Base-by-base conservation (phyloP, 257 asterid species). In the Solanum sejunctum region DNA sequence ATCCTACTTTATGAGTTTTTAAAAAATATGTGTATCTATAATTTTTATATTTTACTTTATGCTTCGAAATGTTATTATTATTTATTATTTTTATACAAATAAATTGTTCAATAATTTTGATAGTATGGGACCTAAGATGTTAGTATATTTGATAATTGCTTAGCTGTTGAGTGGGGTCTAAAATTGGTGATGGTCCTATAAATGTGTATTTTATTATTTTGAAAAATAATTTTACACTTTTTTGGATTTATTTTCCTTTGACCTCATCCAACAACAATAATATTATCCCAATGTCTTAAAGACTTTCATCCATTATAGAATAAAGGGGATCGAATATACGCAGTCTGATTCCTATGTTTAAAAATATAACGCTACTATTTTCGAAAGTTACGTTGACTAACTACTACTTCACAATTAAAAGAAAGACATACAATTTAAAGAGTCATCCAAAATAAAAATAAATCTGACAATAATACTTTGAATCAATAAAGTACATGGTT, bases 81-180 rank as follows among this genome's bases (percentile, higher is more conserved):
- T 8, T n/a, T 36, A 15, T 28, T 0, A 1, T 36, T 32, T 28
- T 0, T 1, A 12, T 0, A 72, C 0, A 1, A 45, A n/a, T 45
- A 72, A 73, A 11, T 6, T 13, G 21, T 75, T 12, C 21, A 5
- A 49, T 21, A 21, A 49, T 47, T 47, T 75, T 75, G 43, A 75
- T 49, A 20, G 61, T 15, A 75, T 75, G 61, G 61, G 61, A 75
- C 61, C 45, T 26, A 54, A 78, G 6, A 39, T 78, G 83, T 77
- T 15, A 23, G 45, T 26, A 15, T 51, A 4, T 36, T 36, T 77
- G 64, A 78, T 52, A 15, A 78, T 78, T 52, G 83, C 4, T 52
- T 64, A 78, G 83, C 45, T 52, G 83, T 52, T 78, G 45, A 16
- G 83, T 52, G n/a, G 64, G 83, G 83, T 16, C 47, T 43, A 51